A percentile compares a stretch with the other conserved stretches of the same genome.
These are phyloP conservation scores for Zasmidium citrigriseum DNA, from an alignment of 2,329 filamentous ascomycete species.

Conservation along the genomic window DNA sequence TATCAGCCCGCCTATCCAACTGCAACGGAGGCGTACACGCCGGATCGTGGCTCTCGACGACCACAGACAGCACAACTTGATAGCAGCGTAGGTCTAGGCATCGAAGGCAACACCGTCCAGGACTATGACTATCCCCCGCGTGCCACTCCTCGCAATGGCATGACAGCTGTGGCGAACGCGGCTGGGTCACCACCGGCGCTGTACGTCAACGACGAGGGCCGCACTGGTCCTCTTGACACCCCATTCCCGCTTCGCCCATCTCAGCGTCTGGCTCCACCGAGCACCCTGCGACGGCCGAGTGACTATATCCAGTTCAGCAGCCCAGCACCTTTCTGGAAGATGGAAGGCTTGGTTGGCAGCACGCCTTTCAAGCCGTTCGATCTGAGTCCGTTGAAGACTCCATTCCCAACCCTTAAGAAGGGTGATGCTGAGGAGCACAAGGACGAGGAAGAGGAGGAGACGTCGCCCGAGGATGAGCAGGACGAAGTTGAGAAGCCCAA, in stretches of 20 bases:
- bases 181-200: conserved; percentile 40
- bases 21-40: conserved; percentile 55
- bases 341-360: conserved; percentile 73
- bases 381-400: conserved; percentile 40
- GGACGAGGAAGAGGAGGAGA: conserved; percentile 22
- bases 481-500: conserved; percentile 17
- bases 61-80: conserved; percentile 24
- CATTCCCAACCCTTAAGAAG: conserved; percentile 36
- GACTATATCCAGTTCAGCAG: conserved; percentile 85
- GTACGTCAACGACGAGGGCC: conserved; percentile 39
- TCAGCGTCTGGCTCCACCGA: conserved; percentile 74
- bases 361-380: conserved; percentile 56
- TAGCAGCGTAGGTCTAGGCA: conserved; percentile 31
- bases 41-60: conserved; percentile 54
- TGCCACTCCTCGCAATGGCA: conserved; percentile 36
- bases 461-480: conserved; percentile 19
- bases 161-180: conserved; percentile 38
- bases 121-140: conserved; percentile 33
- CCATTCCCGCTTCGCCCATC: conserved; percentile 39
- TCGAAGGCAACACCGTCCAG: conserved; percentile 29
- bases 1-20: conserved; percentile 46
- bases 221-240: conserved; percentile 37
- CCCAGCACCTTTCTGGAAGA: conserved; percentile 87
- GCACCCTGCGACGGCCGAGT: conserved; percentile 77
- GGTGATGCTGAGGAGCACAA: conserved; percentile 24